Conservation (phyloP, 371 early-diverging fungal species). For the Conidiobolus incongruus region DNA sequence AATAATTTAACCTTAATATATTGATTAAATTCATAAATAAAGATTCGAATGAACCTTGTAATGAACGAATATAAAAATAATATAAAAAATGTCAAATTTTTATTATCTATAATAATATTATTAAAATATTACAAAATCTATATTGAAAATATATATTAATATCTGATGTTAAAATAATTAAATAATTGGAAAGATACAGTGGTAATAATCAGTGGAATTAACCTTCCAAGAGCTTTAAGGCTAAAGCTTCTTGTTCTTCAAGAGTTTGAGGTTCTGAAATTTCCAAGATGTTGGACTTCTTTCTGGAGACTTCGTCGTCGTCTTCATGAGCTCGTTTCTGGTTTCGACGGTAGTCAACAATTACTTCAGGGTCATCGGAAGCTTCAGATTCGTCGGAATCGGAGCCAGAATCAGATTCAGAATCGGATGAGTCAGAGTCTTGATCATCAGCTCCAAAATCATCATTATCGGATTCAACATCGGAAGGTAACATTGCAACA, state of each 20-base stretch:
- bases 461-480: conserved; percentile 9
- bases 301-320: conserved; percentile 16
- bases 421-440: conserved; percentile 5
- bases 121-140: no score
- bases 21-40: no score
- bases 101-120: no score
- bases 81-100: no score
- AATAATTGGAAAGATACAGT: no score
- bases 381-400: conserved; percentile 4
- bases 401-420: conserved; percentile 2
- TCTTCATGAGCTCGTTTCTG: not conserved
- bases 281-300: conserved; percentile 26
- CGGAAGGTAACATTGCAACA: conserved; percentile 1
- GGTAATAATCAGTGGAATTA: no score
- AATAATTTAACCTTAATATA: no score
- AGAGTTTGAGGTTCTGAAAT: conserved; percentile 32
- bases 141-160: no score
- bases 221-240: conserved; percentile 18
- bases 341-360: not conserved
- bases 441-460: conserved; percentile 7
- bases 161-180: no score
- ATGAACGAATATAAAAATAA: no score
- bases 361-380: not conserved
- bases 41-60: no score
- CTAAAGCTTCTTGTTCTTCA: conserved; percentile 38